Evolutionary conservation across 352 stramenopile species (phyloP).

Genomic region (Pythium brassicae): DNA sequence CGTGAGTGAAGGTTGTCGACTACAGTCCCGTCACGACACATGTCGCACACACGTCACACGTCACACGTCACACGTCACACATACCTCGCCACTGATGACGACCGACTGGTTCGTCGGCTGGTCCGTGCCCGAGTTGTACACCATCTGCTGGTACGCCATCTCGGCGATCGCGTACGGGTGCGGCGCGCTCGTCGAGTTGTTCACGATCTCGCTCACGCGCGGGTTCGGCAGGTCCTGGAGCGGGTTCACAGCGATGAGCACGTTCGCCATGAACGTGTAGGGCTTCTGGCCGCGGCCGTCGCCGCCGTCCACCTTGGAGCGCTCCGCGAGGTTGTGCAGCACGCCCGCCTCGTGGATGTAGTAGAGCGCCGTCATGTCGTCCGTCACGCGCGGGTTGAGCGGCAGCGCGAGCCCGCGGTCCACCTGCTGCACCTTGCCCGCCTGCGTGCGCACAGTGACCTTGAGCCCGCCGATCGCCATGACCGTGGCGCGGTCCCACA

Average conservation of each 20-base stretch:
- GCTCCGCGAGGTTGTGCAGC: constrained; percentile 93
- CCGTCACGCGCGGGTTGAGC: constrained; percentile 75
- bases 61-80: too few species aligned
- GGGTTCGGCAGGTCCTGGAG: constrained; percentile 81
- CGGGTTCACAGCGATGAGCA: constrained; percentile 91
- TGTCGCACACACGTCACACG: too few species aligned
- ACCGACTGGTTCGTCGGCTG: constrained; percentile 85
- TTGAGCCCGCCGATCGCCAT: constrained; percentile 86
- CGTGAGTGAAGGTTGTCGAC: background rate
- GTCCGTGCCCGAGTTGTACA: constrained; percentile 83
- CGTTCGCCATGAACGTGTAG: constrained; percentile 93
- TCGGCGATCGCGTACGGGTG: constrained; percentile 88
- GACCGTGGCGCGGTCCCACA: constrained; percentile 78
- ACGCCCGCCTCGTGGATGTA: constrained; percentile 95
- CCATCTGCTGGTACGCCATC: constrained; percentile 91
- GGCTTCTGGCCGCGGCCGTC: constrained; percentile 66
- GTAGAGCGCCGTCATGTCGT: constrained; percentile 94
- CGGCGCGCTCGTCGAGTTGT: constrained; percentile 62
- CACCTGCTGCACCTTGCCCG: constrained; percentile 84
- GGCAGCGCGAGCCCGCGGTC: constrained; percentile 69
- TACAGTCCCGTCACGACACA: too few species aligned
- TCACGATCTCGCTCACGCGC: constrained; percentile 70
- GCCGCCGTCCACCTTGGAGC: constrained; percentile 84
- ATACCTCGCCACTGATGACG: constrained; percentile 74
- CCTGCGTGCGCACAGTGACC: constrained; percentile 77